Evolutionary conservation across 495 filamentous ascomycete genomes (phyloP).

Genomic region (Penicillium flavigenum): DNA sequence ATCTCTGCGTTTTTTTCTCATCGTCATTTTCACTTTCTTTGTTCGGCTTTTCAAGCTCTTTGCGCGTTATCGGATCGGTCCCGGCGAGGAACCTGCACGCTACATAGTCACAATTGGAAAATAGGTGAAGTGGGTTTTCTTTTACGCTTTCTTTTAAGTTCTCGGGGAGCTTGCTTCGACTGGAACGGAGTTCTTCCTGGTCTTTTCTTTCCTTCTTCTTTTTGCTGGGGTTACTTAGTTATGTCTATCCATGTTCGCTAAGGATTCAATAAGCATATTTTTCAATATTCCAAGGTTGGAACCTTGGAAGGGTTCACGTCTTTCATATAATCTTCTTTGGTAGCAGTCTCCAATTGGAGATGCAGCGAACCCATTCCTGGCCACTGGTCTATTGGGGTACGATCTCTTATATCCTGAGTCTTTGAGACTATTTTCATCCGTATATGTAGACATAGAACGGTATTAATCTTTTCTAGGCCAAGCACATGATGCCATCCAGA

Average conservation of each 20-base stretch:
- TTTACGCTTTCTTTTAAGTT: slow-evolving; percentile 13
- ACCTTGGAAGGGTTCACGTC: neutral
- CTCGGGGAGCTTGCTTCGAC: slow-evolving; percentile 8
- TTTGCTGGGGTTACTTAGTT: neutral
- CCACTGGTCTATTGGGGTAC: neutral
- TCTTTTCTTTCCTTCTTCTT: neutral
- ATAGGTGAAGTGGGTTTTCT: slow-evolving; percentile 6
- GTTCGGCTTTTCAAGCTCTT: slow-evolving; percentile 5
- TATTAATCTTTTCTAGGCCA: neutral
- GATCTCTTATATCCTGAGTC: too few species aligned
- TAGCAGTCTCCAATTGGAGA: too few species aligned
- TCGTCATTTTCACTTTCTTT: slow-evolving; percentile 6
- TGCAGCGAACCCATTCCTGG: neutral
- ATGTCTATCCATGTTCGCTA: neutral
- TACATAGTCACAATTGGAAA: slow-evolving; percentile 14
- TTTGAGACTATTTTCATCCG: too few species aligned
- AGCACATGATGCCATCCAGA: neutral
- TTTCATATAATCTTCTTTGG: neutral
- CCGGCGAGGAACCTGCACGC: slow-evolving; percentile 10
- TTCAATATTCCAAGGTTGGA: neutral
- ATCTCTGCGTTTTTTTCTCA: slow-evolving; percentile 5
- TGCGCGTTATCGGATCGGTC: slow-evolving; percentile 9
- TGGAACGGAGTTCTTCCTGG: slow-evolving; percentile 11
- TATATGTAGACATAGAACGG: too few species aligned
- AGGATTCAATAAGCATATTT: neutral